Conservation (phyloP, 352 stramenopile genomes). For the Phytopythium delawarense region DNA sequence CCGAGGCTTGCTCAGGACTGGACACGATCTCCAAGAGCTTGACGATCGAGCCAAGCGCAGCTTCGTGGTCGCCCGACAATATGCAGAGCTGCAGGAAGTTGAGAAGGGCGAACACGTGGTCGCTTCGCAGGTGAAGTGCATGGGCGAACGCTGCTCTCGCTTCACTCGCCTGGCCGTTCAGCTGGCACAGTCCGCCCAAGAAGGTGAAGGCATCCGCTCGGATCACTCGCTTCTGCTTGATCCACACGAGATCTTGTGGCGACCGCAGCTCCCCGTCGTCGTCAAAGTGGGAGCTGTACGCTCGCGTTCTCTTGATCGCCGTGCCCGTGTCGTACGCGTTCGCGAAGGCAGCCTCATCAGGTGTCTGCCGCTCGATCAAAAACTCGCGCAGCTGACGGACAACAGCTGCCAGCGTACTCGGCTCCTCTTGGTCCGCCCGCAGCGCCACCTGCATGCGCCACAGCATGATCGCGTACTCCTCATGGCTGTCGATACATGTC, state of each 20-base stretch:
- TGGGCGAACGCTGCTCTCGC: slow-evolving; percentile 23
- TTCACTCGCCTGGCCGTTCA: slow-evolving; percentile 26
- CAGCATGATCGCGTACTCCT: slow-evolving; percentile 41
- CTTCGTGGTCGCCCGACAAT: slow-evolving; percentile 30
- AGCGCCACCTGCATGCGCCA: slow-evolving; percentile 39
- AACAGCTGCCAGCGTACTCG: slow-evolving; percentile 1
- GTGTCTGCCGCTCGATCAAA: slow-evolving; percentile 21
- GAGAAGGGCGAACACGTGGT: slow-evolving; percentile 38
- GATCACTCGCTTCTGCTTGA: slow-evolving; percentile 27
- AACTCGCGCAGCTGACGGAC: slow-evolving; percentile 16
- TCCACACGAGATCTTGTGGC: slow-evolving; percentile 17
- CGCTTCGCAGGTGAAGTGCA: slow-evolving; percentile 26
- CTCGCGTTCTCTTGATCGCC: neutral
- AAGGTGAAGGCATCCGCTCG: slow-evolving; percentile 35
- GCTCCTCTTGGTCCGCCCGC: neutral
- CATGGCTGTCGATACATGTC: slow-evolving; percentile 38
- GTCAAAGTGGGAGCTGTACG: neutral
- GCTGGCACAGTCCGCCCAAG: slow-evolving; percentile 30
- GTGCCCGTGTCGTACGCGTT: neutral
- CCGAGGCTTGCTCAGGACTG: neutral
- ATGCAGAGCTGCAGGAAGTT: slow-evolving; percentile 46
- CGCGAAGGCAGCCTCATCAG: slow-evolving; percentile 15
- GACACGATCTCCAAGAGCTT: slow-evolving; percentile 27
- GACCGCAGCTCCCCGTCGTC: slow-evolving; percentile 19
- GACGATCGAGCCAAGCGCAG: slow-evolving; percentile 27